phyloP scores from a whole-genome alignment of 176 grass and related monocot genomes.

The Oryza meridionalis region DNA sequence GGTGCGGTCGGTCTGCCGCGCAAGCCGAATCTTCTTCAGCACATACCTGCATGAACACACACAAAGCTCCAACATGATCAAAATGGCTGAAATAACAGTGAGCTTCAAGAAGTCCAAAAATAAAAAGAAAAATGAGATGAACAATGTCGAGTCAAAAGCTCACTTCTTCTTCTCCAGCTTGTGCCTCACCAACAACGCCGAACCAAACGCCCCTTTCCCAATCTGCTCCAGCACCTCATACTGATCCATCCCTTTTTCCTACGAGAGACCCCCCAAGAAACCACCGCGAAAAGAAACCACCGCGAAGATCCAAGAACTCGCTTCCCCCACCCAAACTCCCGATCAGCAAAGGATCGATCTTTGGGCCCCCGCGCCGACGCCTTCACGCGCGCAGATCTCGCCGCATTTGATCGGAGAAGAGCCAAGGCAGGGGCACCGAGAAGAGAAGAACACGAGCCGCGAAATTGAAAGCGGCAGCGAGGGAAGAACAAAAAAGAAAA shows the following conservation, averaged over 20 bases:
- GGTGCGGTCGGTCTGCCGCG: slow-evolving; percentile 76
- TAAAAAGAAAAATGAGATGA: slow-evolving; percentile 6
- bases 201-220: slow-evolving; percentile 94
- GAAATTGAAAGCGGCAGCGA: slow-evolving; percentile 33
- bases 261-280: neutral
- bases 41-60: slow-evolving; percentile 64
- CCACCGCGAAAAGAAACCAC: neutral
- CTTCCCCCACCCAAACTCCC: neutral
- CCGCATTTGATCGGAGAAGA: slow-evolving; percentile 38
- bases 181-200: slow-evolving; percentile 91
- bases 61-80: slow-evolving; percentile 21
- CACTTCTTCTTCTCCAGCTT: slow-evolving; percentile 96
- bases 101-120: neutral
- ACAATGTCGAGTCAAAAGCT: slow-evolving; percentile 21
- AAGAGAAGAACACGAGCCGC: neutral
- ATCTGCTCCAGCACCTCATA: slow-evolving; percentile 99
- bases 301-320: slow-evolving; percentile 24
- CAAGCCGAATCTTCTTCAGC: slow-evolving; percentile 94
- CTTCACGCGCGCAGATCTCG: slow-evolving; percentile 56
- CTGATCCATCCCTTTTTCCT: slow-evolving; percentile 61
- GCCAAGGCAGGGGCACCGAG: neutral
- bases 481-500: neutral
- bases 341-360: neutral
- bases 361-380: neutral
- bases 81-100: slow-evolving; percentile 22